Base-by-base conservation (phyloP, 129 eudicot genomes). In the Centella asiatica region DNA sequence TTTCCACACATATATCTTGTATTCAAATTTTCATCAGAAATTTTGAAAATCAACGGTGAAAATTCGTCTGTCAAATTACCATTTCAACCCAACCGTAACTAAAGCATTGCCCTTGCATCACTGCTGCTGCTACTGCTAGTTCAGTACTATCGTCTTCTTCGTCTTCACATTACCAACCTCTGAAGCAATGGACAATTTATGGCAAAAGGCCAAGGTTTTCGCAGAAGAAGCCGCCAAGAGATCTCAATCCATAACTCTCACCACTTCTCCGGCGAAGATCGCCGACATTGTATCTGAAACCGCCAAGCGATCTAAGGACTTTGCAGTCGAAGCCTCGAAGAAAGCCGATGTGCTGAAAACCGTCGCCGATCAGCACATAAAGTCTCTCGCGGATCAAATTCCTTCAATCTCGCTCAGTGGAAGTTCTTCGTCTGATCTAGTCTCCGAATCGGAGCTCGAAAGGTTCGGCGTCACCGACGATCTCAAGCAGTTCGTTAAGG, bases 241-340 rank as follows among this genome's bases (percentile, higher is more conserved):
- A 59, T 33, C 64, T 12, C 47, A 59, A 59, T 5, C 63, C 45
- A 44, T 57, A 19, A 58, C 64, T 11, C 57, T 51, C 23, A 51
- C 57, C 32, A 51, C 57, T 26, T 59, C 64, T 5, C 64, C 47
- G 17, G 26, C 64, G 32, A 59, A 59, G 29, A 34, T 59, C 48
- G 64, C 64, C 48, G 57, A 51, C 57, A 26, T 51, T 51, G 29
- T 51, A 10, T 59, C 64, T 24, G 64, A 59, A 19, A 33, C 64
- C 47, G 64, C 64, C 5, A 59, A 37, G 47, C 37, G 46, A 8
- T 59, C 64, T 23, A 59, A 59, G 49, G 66, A 73, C 79, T 73
- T 78, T 65, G 88, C 82, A 57, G 76, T 69, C 48, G 84, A 82
- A 59, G 88, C 88, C 26, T 82, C 88, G 7, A 82, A 69, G 60